Conservation (phyloP, 495 filamentous ascomycete species). For the Hamigera avellanea region DNA sequence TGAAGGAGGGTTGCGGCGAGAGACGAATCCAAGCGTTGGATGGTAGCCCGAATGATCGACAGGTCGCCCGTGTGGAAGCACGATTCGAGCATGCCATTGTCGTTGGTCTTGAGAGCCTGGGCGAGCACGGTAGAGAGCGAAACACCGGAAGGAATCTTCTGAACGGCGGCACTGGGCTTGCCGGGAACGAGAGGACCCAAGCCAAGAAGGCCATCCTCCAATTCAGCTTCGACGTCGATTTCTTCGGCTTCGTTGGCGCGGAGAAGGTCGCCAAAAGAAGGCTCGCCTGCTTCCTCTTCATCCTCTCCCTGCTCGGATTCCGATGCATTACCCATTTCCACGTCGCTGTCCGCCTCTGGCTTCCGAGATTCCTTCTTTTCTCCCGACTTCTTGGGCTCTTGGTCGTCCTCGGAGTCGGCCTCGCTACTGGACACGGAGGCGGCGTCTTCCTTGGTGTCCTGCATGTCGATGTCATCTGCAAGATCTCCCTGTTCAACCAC, state of each 20-base stretch:
- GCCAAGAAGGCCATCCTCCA: conserved; percentile 29
- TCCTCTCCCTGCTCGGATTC: conserved; percentile 28
- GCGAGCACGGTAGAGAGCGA: conserved; percentile 84
- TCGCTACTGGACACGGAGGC: conserved; percentile 25
- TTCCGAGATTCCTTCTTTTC: conserved; percentile 25
- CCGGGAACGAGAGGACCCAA: conserved; percentile 27
- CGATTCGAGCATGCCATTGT: conserved; percentile 75
- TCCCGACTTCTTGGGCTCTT: conserved; percentile 19
- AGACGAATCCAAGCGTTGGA: conserved; percentile 77
- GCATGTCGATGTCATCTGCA: conserved; percentile 38
- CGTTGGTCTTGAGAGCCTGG: conserved; percentile 86
- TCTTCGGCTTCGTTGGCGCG: conserved; percentile 54
- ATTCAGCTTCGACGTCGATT: conserved; percentile 61
- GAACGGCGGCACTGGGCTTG: conserved; percentile 26
- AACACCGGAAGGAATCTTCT: conserved; percentile 56
- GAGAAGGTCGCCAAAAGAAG: conserved; percentile 81
- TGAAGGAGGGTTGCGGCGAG: conserved; percentile 67
- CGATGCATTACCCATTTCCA: conserved; percentile 29
- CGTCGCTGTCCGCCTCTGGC: conserved; percentile 24
- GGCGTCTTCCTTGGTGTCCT: conserved; percentile 27
- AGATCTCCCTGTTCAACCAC: conserved; percentile 42
- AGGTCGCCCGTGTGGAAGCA: conserved; percentile 73
- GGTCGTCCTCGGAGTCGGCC: conserved; percentile 25
- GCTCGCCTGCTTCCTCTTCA: conserved; percentile 45
- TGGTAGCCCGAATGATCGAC: conserved; percentile 68